phyloP scores from a whole-genome alignment of 2,329 filamentous ascomycete species.

The Gremmenia infestans region DNA sequence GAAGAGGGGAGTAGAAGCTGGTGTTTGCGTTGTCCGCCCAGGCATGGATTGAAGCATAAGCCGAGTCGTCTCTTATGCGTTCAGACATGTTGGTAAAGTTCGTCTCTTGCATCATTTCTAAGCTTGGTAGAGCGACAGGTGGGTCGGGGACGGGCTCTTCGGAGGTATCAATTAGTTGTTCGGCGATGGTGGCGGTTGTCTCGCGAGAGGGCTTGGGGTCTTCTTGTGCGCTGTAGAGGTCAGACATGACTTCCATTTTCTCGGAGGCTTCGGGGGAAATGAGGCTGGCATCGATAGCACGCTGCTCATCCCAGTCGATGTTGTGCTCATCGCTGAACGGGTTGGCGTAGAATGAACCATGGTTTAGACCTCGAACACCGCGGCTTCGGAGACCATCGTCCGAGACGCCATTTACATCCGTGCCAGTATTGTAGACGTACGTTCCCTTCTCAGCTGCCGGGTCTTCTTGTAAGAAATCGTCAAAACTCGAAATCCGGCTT shows the following conservation, averaged over 20 bases:
- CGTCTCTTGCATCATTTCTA: constrained; percentile 28
- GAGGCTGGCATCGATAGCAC: constrained; percentile 37
- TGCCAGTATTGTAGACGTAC: constrained; percentile 53
- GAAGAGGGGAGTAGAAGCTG: constrained; percentile 58
- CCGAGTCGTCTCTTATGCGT: constrained; percentile 39
- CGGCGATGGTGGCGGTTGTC: constrained; percentile 22
- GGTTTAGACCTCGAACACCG: constrained; percentile 41
- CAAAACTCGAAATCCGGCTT: constrained; percentile 39
- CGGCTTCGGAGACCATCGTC: constrained; percentile 45
- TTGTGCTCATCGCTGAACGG: constrained; percentile 45
- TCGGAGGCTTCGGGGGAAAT: constrained; percentile 37
- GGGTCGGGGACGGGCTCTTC: constrained; percentile 22
- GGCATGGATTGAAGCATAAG: constrained; percentile 58
- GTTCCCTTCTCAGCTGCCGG: constrained; percentile 47
- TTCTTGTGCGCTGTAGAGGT: constrained; percentile 29
- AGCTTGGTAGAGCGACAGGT: constrained; percentile 23
- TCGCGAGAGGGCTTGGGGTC: constrained; percentile 11
- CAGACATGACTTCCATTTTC: constrained; percentile 54
- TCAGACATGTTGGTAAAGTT: constrained; percentile 50
- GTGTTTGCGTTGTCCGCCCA: constrained; percentile 48
- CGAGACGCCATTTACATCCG: constrained; percentile 37
- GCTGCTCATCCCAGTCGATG: constrained; percentile 39
- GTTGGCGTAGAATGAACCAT: constrained; percentile 46
- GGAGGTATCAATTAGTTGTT: constrained; percentile 28
- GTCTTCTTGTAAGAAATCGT: constrained; percentile 54